These are phyloP conservation scores for Trypanosoma platydactyli DNA, from an alignment of 208 protist species.

Conservation along the genomic window DNA sequence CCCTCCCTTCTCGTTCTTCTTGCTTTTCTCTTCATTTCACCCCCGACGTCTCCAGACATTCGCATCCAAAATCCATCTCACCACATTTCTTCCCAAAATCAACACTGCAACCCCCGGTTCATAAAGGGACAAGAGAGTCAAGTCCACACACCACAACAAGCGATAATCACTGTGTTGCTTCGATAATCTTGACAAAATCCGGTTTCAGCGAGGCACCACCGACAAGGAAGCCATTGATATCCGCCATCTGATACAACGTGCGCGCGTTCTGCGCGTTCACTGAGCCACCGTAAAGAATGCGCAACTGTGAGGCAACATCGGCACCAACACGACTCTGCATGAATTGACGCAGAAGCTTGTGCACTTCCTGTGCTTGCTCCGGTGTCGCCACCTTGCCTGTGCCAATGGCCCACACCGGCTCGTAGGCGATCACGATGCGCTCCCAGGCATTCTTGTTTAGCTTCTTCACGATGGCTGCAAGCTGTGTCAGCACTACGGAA, in stretches of 20 bases:
- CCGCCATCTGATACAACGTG: conserved; percentile 85
- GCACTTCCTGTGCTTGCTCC: conserved; percentile 95
- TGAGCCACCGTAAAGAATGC: conserved; percentile 99
- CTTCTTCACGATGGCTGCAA: conserved; percentile 76
- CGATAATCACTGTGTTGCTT: conserved; percentile 65
- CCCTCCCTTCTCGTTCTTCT: conserved; percentile 5
- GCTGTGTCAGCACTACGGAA: conserved; percentile 91
- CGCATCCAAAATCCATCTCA: background rate
- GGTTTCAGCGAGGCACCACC: conserved; percentile 97
- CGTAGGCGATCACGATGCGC: conserved; percentile 97
- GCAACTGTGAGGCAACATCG: conserved; percentile 86
- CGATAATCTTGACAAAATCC: conserved; percentile 96
- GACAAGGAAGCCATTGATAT: conserved; percentile 99
- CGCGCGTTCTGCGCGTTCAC: conserved; percentile 92
- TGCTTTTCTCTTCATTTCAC: conserved; percentile 12
- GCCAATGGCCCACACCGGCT: conserved; percentile 99
- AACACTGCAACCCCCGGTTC: conserved; percentile 10
- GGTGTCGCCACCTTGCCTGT: conserved; percentile 97
- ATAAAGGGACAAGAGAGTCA: no score
- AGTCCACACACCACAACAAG: no score
- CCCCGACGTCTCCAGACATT: background rate
- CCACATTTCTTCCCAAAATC: background rate
- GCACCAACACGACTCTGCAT: conserved; percentile 79
- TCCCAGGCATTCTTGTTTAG: conserved; percentile 85
- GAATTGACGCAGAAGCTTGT: conserved; percentile 90